A percentile compares a stretch with the other conserved stretches of the same genome.
These are phyloP conservation scores for Ceratocystis colombiana DNA, from an alignment of 2,329 filamentous ascomycete species.

Conservation along the genomic window DNA sequence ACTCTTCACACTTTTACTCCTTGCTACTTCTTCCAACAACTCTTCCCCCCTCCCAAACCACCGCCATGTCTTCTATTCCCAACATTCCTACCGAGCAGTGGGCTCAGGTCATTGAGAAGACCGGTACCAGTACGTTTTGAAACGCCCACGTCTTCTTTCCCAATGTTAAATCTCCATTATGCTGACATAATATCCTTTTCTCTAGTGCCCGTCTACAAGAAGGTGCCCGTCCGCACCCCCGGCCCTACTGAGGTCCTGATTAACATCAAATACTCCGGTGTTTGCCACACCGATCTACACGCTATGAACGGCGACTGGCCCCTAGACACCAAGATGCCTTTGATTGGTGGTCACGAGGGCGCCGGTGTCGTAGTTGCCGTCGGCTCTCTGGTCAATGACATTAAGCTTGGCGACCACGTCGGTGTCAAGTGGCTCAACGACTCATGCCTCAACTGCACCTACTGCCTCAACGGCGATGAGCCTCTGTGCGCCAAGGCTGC, in stretches of 20 bases:
- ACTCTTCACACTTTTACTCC: not conserved
- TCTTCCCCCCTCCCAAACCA: constrained; percentile 23
- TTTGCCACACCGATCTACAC: constrained; percentile 76
- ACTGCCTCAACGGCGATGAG: constrained; percentile 73
- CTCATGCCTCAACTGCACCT: constrained; percentile 70
- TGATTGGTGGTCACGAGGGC: constrained; percentile 72
- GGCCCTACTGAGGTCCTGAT: constrained; percentile 84
- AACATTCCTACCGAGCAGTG: constrained; percentile 73
- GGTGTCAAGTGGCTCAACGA: constrained; percentile 94
- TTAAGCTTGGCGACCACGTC: constrained; percentile 73
- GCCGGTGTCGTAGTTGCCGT: constrained; percentile 74
- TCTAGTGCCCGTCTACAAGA: constrained; percentile 58
- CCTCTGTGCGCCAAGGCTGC: constrained; percentile 65
- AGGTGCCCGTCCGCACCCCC: constrained; percentile 71
- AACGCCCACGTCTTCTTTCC: constrained; percentile 11
- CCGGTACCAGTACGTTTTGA: constrained; percentile 51
- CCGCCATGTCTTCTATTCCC: constrained; percentile 30
- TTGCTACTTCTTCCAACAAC: constrained; percentile 6
- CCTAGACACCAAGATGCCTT: constrained; percentile 65
- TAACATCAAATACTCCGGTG: constrained; percentile 82
- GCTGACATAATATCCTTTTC: not conserved
- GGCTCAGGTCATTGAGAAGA: constrained; percentile 83
- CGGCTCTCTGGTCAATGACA: constrained; percentile 65
- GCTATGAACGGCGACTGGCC: constrained; percentile 89
- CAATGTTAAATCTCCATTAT: not conserved